phyloP scores from a whole-genome alignment of 2,329 filamentous ascomycete species.

The Cladophialophora psammophila region DNA sequence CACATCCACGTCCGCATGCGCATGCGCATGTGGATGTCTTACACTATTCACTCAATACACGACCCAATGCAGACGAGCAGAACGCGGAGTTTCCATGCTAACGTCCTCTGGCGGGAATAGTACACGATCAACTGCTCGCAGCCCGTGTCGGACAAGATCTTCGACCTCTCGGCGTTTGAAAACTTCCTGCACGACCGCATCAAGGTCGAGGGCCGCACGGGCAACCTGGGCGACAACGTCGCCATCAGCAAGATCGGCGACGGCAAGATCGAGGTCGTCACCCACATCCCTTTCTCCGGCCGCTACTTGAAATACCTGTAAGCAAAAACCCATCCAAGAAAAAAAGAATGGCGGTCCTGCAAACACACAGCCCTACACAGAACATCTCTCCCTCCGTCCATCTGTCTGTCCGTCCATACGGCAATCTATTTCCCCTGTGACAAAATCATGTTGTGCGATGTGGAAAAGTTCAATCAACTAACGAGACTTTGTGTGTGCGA shows the following conservation, averaged over 20 bases:
- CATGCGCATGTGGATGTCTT: background rate
- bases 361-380: background rate
- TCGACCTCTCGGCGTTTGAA: constrained; percentile 97
- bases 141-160: constrained; percentile 99
- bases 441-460: background rate
- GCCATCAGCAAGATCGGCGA: constrained; percentile 89
- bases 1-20: background rate
- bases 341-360: background rate
- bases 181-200: constrained; percentile 99
- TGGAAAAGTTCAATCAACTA: constrained; percentile 9
- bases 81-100: background rate
- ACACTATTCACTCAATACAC: too few relatives aligned
- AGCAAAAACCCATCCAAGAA: constrained; percentile 49
- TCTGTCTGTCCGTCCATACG: background rate
- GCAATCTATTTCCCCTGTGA: background rate
- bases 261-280: constrained; percentile 97
- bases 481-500: background rate
- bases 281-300: constrained; percentile 97
- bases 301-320: constrained; percentile 99
- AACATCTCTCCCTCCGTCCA: background rate
- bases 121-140: constrained; percentile 99
- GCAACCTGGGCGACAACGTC: constrained; percentile 95
- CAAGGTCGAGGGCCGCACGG: constrained; percentile 98
- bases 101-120: constrained; percentile 54
- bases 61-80: too few relatives aligned